Percentiles rank a stretch among this genome's conserved stretches.
Conservation (phyloP, 1,284 basidiomycete species). For the Psilocybe mexicana region DNA sequence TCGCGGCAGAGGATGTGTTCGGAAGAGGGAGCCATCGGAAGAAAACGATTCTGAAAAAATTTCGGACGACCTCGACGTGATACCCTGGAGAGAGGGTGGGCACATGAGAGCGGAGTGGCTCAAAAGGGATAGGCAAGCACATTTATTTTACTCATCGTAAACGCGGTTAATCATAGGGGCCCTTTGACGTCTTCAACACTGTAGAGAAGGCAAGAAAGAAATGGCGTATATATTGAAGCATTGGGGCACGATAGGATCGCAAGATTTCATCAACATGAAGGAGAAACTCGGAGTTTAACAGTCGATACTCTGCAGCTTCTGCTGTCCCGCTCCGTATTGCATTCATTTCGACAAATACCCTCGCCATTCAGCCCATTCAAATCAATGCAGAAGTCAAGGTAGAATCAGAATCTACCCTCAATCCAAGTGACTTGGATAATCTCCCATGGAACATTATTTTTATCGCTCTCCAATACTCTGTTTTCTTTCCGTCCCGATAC, state of each 20-base stretch:
- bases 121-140: constrained; percentile 48
- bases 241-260: constrained; percentile 46
- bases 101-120: constrained; percentile 49
- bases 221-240: constrained; percentile 45
- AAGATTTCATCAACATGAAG: constrained; percentile 53
- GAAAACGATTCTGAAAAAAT: constrained; percentile 34
- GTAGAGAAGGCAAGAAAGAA: constrained; percentile 51
- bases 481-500: not conserved
- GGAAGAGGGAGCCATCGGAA: constrained; percentile 37
- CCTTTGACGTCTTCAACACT: constrained; percentile 19
- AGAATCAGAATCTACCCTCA: not conserved
- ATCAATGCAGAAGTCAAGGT: not conserved
- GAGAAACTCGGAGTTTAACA: constrained; percentile 49
- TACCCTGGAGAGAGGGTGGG: constrained; percentile 50
- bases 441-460: not conserved
- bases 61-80: constrained; percentile 33
- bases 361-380: not conserved
- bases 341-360: not conserved
- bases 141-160: constrained; percentile 11
- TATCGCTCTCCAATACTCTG: not conserved
- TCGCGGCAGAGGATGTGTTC: constrained; percentile 30
- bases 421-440: not conserved
- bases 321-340: not conserved
- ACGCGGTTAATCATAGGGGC: constrained; percentile 11
- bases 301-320: constrained; percentile 7